A percentile compares a stretch with the other conserved stretches of the same genome.
Conservation (phyloP, 106 monocot genomes). For the Gastrodia elata region DNA sequence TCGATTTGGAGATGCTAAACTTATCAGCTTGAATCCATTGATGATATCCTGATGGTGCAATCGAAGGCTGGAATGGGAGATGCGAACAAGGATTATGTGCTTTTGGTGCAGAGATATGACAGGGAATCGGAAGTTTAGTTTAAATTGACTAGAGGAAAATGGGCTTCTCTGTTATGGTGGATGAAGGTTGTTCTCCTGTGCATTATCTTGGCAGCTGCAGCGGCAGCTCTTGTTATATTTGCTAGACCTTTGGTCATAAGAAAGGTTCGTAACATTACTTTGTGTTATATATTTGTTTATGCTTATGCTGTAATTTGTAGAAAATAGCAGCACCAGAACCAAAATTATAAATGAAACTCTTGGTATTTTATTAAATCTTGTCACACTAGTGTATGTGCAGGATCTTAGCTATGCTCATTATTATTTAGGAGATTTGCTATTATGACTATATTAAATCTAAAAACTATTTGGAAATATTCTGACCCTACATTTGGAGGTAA, state of each 20-base stretch:
- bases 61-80: conserved; percentile 22
- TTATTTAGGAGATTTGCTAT: neutral
- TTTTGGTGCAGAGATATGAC: conserved; percentile 1
- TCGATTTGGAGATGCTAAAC: neutral
- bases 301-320: neutral
- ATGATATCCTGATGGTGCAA: neutral
- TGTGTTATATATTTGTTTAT: neutral
- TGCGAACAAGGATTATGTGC: conserved; percentile 15
- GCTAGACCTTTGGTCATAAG: conserved; percentile 24
- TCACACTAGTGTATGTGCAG: neutral
- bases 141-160: conserved; percentile 5
- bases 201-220: conserved; percentile 12
- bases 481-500: neutral
- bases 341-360: neutral
- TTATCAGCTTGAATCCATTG: neutral
- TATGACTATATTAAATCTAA: neutral
- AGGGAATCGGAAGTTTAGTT: conserved; percentile 3
- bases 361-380: neutral
- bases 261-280: conserved; percentile 16
- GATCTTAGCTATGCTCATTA: neutral
- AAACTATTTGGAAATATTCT: neutral
- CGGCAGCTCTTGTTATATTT: conserved; percentile 15
- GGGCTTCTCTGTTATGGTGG: conserved; percentile 15
- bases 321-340: neutral
- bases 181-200: conserved; percentile 23